phyloP scores from a whole-genome alignment of 345 rosid species.

The Brassica nigra region DNA sequence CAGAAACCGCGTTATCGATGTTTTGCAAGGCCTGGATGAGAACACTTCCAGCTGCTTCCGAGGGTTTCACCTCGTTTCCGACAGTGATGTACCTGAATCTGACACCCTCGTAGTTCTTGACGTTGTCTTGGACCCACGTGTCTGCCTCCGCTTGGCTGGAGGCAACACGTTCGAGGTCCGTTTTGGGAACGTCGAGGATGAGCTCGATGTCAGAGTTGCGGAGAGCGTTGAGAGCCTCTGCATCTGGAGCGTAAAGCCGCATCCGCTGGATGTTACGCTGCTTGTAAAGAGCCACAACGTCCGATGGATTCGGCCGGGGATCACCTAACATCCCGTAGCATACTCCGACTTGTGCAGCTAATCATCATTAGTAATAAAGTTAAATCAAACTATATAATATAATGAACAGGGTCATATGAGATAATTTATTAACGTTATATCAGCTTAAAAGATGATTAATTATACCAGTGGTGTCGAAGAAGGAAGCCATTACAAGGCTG shows the following conservation, averaged over 20 bases:
- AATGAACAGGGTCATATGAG: background rate
- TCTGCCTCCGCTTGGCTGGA: constrained; percentile 49
- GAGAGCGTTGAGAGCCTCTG: constrained; percentile 48
- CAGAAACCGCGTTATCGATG: constrained; percentile 15
- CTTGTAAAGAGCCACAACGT: constrained; percentile 55
- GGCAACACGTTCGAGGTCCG: constrained; percentile 38
- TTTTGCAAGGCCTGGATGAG: background rate
- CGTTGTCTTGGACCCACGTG: constrained; percentile 53
- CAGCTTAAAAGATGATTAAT: background rate
- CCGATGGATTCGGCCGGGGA: constrained; percentile 47
- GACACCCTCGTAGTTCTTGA: constrained; percentile 45
- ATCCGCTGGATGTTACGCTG: constrained; percentile 48
- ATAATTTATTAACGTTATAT: constrained; percentile 4
- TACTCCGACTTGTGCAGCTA: constrained; percentile 62
- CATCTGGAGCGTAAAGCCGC: constrained; percentile 21
- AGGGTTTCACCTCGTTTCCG: constrained; percentile 56
- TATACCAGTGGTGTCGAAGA: constrained; percentile 29
- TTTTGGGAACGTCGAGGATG: constrained; percentile 52
- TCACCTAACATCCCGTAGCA: constrained; percentile 63
- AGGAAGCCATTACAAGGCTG: constrained; percentile 28
- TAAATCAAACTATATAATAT: background rate
- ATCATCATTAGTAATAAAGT: background rate
- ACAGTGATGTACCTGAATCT: constrained; percentile 57
- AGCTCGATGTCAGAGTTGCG: constrained; percentile 55
- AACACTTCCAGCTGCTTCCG: background rate